These are phyloP conservation scores for Beauveria asiatica DNA, from an alignment of 2,329 filamentous ascomycete genomes.

Conservation along the genomic window DNA sequence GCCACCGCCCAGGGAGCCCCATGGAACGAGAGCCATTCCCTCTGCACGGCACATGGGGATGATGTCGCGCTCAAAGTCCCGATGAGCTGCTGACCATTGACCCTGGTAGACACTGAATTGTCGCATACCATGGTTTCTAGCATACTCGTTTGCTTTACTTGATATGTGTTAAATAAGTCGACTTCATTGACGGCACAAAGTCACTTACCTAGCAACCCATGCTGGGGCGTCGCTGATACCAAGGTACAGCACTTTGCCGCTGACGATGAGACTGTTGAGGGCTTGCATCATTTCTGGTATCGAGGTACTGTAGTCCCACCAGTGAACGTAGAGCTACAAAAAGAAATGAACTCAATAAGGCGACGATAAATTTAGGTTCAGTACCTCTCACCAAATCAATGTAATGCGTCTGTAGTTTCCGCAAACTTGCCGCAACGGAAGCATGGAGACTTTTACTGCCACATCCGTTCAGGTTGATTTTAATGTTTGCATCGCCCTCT, in stretches of 20 bases:
- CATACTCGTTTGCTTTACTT: conserved; percentile 59
- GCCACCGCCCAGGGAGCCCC: conserved; percentile 47
- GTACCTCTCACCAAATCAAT: conserved; percentile 48
- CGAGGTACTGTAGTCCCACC: conserved; percentile 59
- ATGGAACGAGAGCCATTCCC: conserved; percentile 48
- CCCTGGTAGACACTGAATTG: conserved; percentile 51
- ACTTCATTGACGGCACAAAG: neutral
- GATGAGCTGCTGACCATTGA: conserved; percentile 29
- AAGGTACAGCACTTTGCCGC: conserved; percentile 57
- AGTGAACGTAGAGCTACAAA: conserved; percentile 53
- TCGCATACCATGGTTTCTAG: conserved; percentile 59
- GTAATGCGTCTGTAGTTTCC: conserved; percentile 58
- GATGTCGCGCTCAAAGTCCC: conserved; percentile 35
- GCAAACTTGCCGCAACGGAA: conserved; percentile 47
- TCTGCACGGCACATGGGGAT: conserved; percentile 35
- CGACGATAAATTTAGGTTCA: neutral
- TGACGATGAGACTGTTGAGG: conserved; percentile 49
- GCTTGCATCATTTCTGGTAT: conserved; percentile 53
- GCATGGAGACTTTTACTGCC: conserved; percentile 50
- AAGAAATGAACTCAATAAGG: conserved; percentile 26
- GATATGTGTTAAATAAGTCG: conserved; percentile 8
- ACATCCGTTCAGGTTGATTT: conserved; percentile 49
- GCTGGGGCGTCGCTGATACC: conserved; percentile 62
- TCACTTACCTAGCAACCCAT: conserved; percentile 48
- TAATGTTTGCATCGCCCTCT: conserved; percentile 30